Conservation (phyloP, 768 basidiomycete species). For the Rhodotorula babjevae region DNA sequence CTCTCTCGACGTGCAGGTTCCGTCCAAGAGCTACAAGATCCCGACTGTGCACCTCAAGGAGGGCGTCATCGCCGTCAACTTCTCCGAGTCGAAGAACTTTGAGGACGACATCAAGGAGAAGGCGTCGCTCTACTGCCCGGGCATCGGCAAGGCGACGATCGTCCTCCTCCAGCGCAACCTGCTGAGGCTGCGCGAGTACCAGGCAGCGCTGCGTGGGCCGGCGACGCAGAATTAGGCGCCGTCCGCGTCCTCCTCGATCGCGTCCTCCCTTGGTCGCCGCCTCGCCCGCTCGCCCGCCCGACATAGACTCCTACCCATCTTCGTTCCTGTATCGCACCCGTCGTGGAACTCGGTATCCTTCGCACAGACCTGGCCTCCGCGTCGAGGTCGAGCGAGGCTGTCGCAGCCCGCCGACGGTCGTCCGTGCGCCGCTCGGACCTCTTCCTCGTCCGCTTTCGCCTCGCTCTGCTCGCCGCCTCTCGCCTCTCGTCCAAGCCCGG, state of each 20-base stretch:
- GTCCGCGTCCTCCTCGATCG: not conserved
- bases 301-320: too few species aligned
- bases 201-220: not conserved
- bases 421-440: too few species aligned
- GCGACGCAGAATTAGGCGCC: not conserved
- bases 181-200: constrained; percentile 44
- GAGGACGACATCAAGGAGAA: constrained; percentile 86
- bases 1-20: constrained; percentile 56
- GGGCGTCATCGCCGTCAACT: constrained; percentile 87
- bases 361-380: too few species aligned
- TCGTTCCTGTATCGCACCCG: too few species aligned
- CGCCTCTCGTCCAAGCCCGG: too few species aligned
- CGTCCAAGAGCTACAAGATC: constrained; percentile 75
- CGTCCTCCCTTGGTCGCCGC: too few species aligned
- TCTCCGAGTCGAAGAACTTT: constrained; percentile 94
- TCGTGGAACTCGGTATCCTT: too few species aligned
- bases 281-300: too few species aligned
- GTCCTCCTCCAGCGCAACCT: constrained; percentile 94
- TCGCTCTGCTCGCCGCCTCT: too few species aligned
- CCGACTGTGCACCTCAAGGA: constrained; percentile 85
- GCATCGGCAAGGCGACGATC: constrained; percentile 97
- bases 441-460: too few species aligned
- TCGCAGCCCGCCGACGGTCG: too few species aligned
- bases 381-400: too few species aligned
- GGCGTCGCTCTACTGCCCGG: constrained; percentile 89